These are phyloP conservation scores for Puccinia horiana DNA, from an alignment of 1,284 basidiomycete genomes.

Conservation along the genomic window DNA sequence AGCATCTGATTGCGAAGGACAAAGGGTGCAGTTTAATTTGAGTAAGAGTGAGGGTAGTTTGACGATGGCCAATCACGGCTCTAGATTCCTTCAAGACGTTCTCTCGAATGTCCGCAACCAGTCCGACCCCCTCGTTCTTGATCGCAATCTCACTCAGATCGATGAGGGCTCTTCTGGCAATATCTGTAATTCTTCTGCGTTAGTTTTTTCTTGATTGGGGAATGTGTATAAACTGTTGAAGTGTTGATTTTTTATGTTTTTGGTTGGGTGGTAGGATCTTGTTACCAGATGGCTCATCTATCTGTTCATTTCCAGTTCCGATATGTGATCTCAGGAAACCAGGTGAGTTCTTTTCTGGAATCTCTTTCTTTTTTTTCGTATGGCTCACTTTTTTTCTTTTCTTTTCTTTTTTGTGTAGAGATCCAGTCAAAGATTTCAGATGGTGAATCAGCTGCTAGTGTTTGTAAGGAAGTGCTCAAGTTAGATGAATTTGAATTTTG, in stretches of 20 bases:
- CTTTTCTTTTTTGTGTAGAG: not conserved
- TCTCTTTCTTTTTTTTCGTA: not conserved
- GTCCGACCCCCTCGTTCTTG: not conserved
- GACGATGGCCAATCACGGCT: slow-evolving; percentile 12
- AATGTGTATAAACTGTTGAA: not conserved
- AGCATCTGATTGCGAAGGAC: slow-evolving; percentile 30
- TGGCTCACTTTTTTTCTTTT: not conserved
- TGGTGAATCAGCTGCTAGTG: slow-evolving; percentile 17
- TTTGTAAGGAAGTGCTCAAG: slow-evolving; percentile 32
- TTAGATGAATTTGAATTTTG: not conserved
- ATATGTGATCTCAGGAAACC: slow-evolving; percentile 30
- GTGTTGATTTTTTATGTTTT: not conserved
- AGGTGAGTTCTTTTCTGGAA: not conserved
- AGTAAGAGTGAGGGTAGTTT: not conserved
- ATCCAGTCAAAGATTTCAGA: slow-evolving; percentile 19
- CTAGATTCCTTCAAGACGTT: not conserved
- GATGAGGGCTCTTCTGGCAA: not conserved
- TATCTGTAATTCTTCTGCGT: not conserved
- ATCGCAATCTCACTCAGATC: not conserved
- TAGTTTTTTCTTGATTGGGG: not conserved
- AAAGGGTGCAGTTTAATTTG: not conserved
- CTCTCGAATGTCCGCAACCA: not conserved
- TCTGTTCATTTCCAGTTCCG: slow-evolving; percentile 31
- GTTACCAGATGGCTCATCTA: slow-evolving; percentile 22
- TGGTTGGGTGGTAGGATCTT: slow-evolving; percentile 22